A percentile compares a stretch with the other conserved stretches of the same genome.
phyloP scores from a whole-genome alignment of 2,329 filamentous ascomycete genomes.

The Colletotrichum truncatum region DNA sequence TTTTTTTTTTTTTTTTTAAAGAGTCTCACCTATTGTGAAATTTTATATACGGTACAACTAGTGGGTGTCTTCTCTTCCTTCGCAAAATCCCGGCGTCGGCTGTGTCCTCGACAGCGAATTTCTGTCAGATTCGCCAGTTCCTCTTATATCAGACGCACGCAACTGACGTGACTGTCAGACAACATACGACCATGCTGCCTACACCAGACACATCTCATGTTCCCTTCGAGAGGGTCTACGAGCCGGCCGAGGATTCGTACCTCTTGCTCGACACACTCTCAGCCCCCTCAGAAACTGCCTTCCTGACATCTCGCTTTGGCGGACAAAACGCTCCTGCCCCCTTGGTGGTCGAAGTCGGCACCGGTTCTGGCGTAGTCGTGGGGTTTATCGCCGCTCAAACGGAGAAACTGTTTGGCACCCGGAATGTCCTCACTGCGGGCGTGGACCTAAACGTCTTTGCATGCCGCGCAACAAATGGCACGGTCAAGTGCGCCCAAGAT shows the following conservation, averaged over 20 bases:
- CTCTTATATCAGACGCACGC: not conserved
- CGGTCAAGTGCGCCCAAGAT: slow-evolving; percentile 61
- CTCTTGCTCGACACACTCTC: slow-evolving; percentile 93
- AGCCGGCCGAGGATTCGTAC: slow-evolving; percentile 96
- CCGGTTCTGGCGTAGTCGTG: slow-evolving; percentile 93
- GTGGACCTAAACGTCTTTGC: slow-evolving; percentile 89
- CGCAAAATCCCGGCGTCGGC: too few relatives aligned
- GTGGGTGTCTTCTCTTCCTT: too few relatives aligned
- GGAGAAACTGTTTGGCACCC: slow-evolving; percentile 74
- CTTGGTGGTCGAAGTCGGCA: slow-evolving; percentile 85
- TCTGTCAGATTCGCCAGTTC: not conserved
- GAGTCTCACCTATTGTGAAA: too few relatives aligned
- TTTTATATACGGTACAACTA: too few relatives aligned
- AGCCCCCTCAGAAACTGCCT: slow-evolving; percentile 71
- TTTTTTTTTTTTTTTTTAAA: too few relatives aligned
- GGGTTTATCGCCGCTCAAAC: slow-evolving; percentile 86
- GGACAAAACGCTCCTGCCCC: slow-evolving; percentile 49
- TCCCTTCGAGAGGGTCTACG: slow-evolving; percentile 87
- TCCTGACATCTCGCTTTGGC: slow-evolving; percentile 72
- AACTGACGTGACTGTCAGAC: not conserved
- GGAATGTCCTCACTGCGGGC: slow-evolving; percentile 75
- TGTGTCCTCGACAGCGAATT: too few relatives aligned
- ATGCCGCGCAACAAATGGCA: slow-evolving; percentile 78
- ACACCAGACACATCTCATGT: slow-evolving; percentile 95
- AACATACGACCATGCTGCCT: slow-evolving; percentile 74